Evolutionary conservation across 352 stramenopile genomes (phyloP).

Genomic region (Blastocystis sp.): DNA sequence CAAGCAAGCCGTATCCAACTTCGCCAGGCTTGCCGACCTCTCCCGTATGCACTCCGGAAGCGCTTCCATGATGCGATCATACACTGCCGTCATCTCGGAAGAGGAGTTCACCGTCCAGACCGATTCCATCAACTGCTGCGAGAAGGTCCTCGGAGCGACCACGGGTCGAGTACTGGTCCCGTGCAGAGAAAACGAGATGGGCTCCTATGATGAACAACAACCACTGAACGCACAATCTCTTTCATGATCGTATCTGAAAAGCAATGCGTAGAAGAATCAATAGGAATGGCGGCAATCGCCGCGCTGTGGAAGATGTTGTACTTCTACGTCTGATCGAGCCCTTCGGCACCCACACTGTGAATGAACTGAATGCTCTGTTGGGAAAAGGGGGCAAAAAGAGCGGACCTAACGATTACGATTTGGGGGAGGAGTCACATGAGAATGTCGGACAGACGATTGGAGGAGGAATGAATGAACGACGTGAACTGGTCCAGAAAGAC

Average conservation of each 20-base stretch:
- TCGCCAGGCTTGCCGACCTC: not conserved
- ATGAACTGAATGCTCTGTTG: not conserved
- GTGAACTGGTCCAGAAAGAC: not conserved
- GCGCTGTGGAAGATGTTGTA: conserved; percentile 10
- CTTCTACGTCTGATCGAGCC: not conserved
- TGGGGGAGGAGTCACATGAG: not conserved
- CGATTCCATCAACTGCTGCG: conserved; percentile 14
- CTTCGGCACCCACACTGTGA: not conserved
- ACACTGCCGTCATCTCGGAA: not conserved
- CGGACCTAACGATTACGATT: not conserved
- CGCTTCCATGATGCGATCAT: not conserved
- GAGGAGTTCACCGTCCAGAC: not conserved
- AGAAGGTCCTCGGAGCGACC: not conserved
- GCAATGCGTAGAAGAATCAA: conserved; percentile 6
- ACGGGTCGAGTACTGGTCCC: not conserved
- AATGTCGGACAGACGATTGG: not conserved
- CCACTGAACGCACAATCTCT: not conserved
- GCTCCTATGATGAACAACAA: not conserved
- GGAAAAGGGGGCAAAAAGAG: not conserved
- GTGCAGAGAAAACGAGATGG: not conserved
- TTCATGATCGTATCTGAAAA: not conserved
- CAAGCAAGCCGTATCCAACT: not conserved
- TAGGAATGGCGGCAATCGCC: not conserved
- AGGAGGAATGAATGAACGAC: not conserved
- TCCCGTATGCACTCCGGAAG: not conserved